Base-by-base conservation (phyloP, 805 yeast species). In the Suhomyces sp. region DNA sequence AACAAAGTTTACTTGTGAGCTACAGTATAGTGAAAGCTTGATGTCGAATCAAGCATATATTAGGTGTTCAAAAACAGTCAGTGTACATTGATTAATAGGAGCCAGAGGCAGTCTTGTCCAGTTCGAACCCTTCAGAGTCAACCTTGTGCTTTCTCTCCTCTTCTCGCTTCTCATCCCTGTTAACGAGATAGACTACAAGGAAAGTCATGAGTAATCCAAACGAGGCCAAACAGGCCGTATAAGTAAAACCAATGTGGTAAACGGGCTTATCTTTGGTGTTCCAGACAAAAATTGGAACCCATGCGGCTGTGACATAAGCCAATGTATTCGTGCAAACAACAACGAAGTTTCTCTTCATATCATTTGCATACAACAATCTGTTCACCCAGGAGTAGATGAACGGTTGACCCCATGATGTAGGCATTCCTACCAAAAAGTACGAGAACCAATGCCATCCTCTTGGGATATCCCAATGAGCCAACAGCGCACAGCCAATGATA, bases 301-400 rank as follows among this genome's bases (percentile, higher is more conserved):
- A 62, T 4, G 70, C 67, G 6, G 57, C 57, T 0, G 67, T 62
- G 14, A 63, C 65, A 41, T 65, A 66, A 2, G 70, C 69, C 43
- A 63, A 48, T 4, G 59, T 57, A 35, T 66, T 66, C 10, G 71
- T 66, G 24, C 48, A 39, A 8, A 66, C 69, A 19, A 65, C 62
- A n/a, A 64, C 53, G 34, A 65, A 65, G 35, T 35, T 44, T 56
- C 65, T 51, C 53, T 63, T 59, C 67, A 62, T 51, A 48, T 71
- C 76, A 39, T 72, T 71, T 5, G 59, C 51, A 17, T 60, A 60
- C 14, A 77, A 49, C 17, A 68, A 47, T 25, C 76, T 57, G 48
- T 77, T 77, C 23, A 76, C 67, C 83, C 82, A 77, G 3, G 78
- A 61, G 41, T 68, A 77, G n/a, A 76, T 72, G 43, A 72, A 65